phyloP scores from a whole-genome alignment of 1,284 basidiomycete genomes.

The Stygiomarasmius scandens region DNA sequence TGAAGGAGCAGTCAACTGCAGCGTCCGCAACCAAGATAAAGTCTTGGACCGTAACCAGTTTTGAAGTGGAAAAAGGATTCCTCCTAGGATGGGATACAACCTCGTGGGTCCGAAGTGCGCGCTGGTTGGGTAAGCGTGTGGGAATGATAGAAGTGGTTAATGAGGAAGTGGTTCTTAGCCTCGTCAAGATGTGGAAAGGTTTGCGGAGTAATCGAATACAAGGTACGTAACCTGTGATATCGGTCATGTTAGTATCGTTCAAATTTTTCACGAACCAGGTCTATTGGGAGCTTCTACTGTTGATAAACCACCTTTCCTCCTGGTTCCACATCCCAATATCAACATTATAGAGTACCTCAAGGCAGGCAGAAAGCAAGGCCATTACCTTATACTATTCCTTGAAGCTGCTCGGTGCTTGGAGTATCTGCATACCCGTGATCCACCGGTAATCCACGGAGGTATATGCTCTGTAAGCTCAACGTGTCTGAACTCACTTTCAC shows the following conservation, averaged over 20 bases:
- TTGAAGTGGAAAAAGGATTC: conserved; percentile 14
- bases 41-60: conserved; percentile 14
- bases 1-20: conserved; percentile 11
- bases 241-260: neutral
- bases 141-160: conserved; percentile 11
- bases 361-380: neutral
- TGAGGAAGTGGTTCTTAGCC: conserved; percentile 2
- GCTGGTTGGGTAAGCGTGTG: conserved; percentile 13
- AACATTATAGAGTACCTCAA: conserved; percentile 8
- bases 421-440: conserved; percentile 10
- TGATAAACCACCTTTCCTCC: conserved; percentile 12
- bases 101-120: conserved; percentile 6
- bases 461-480: conserved; percentile 3
- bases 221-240: conserved; percentile 2
- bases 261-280: neutral
- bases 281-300: conserved; percentile 15
- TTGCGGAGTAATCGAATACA: conserved; percentile 14
- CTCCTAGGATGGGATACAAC: conserved; percentile 11
- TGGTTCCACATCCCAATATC: conserved; percentile 8
- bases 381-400: neutral
- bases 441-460: conserved; percentile 6
- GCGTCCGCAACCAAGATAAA: conserved; percentile 6
- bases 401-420: conserved; percentile 6
- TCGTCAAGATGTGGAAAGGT: conserved; percentile 15
- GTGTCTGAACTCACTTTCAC: neutral